Conservation (phyloP, 2,329 filamentous ascomycete genomes). For the Stagonosporopsis tanaceti region DNA sequence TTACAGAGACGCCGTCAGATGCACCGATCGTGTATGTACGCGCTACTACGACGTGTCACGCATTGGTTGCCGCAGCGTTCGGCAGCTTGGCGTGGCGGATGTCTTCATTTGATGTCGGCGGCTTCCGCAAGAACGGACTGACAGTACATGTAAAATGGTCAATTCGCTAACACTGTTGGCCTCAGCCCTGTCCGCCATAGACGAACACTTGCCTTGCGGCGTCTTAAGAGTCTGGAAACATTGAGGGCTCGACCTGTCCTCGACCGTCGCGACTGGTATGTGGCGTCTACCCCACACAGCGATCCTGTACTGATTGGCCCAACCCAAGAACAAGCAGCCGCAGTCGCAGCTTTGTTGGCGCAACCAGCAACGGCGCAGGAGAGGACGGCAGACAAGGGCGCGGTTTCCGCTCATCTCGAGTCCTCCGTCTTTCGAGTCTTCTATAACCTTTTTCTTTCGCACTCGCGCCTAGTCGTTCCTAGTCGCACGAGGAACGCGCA, state of each 20-base stretch:
- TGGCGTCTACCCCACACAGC: conserved; percentile 16
- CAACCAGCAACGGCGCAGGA: conserved; percentile 7
- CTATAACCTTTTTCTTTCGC: background rate
- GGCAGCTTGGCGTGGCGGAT: conserved; percentile 5
- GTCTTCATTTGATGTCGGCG: background rate
- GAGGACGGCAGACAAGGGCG: conserved; percentile 21
- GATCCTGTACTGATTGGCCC: conserved; percentile 6
- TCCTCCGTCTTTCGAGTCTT: conserved; percentile 9
- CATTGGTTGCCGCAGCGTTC: conserved; percentile 4
- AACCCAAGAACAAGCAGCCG: conserved; percentile 6
- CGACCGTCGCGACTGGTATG: conserved; percentile 12
- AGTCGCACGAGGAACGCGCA: background rate
- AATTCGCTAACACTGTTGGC: background rate
- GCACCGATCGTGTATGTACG: background rate
- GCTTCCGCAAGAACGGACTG: background rate
- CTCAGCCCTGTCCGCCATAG: background rate
- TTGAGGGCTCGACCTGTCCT: conserved; percentile 16
- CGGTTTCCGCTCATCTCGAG: conserved; percentile 26
- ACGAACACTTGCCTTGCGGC: background rate
- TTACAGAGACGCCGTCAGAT: conserved; percentile 5
- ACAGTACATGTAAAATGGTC: background rate
- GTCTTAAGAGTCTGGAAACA: background rate
- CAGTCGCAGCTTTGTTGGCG: conserved; percentile 20
- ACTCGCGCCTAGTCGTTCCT: background rate
- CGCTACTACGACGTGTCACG: background rate